Conservation (phyloP, 176 grass and related monocot species). For the Zoysia pacifica region DNA sequence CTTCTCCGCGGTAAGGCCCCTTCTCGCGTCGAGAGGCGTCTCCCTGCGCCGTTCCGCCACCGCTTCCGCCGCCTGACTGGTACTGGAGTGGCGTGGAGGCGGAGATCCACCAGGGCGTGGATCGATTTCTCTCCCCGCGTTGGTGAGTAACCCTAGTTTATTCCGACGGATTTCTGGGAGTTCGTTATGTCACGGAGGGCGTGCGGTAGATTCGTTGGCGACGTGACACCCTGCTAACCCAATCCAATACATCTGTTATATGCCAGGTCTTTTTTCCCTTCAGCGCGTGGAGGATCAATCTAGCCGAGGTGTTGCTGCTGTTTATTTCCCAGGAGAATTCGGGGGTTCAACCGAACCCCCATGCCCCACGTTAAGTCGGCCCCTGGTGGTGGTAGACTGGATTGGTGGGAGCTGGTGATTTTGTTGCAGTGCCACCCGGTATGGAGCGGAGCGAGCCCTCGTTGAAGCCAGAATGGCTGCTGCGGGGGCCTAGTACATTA, state of each 20-base stretch:
- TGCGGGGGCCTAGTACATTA: slow-evolving; percentile 23
- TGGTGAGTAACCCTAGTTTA: slow-evolving; percentile 39
- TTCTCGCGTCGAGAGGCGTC: slow-evolving; percentile 10
- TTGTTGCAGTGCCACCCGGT: background rate
- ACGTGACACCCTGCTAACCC: background rate
- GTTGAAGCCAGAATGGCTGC: slow-evolving; percentile 70
- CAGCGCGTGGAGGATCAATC: background rate
- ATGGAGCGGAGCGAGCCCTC: slow-evolving; percentile 71
- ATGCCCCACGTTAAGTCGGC: slow-evolving; percentile 41
- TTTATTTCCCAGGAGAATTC: background rate
- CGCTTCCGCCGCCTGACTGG: background rate
- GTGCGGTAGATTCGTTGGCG: background rate
- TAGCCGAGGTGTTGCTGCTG: background rate
- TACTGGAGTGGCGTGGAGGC: slow-evolving; percentile 18
- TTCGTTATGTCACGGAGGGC: background rate
- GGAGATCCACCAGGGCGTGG: slow-evolving; percentile 33
- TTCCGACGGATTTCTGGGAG: background rate
- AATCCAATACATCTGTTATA: background rate
- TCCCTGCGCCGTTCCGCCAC: background rate
- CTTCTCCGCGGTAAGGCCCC: slow-evolving; percentile 3
- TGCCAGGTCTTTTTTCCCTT: background rate
- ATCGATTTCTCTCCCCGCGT: slow-evolving; percentile 7
- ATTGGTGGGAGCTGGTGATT: slow-evolving; percentile 37
- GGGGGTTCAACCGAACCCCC: slow-evolving; percentile 40
- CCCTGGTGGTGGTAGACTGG: slow-evolving; percentile 42